phyloP scores from a whole-genome alignment of 169 alveolate genomes.

The Sarcocystis neurona region DNA sequence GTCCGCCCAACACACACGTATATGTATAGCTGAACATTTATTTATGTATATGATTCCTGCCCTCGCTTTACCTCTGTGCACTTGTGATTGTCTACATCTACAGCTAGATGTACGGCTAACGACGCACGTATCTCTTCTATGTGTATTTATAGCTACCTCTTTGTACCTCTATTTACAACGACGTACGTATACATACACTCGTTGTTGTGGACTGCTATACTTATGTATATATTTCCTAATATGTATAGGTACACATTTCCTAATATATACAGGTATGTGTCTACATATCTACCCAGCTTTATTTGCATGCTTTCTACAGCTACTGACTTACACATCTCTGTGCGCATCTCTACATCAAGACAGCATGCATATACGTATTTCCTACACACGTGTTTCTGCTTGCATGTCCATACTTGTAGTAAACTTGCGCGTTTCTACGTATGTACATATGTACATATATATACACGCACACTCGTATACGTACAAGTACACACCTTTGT shows the following conservation, averaged over 20 bases:
- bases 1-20: too few species aligned
- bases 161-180: neutral
- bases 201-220: too few species aligned
- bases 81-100: too few species aligned
- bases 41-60: too few species aligned
- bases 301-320: neutral
- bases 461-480: neutral
- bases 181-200: neutral
- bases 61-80: too few species aligned
- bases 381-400: neutral
- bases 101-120: neutral
- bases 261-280: neutral
- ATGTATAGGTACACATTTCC: too few species aligned
- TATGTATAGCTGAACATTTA: too few species aligned
- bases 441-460: neutral
- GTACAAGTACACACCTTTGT: too few species aligned
- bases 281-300: neutral
- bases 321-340: neutral
- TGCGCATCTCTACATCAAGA: neutral
- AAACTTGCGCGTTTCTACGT: neutral
- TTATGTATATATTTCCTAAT: neutral
- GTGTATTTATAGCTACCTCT: neutral
- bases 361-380: neutral
- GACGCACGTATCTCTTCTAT: neutral
- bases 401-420: too few species aligned